phyloP scores from a whole-genome alignment of 1,284 basidiomycete genomes.

The Inonotus hispidus region DNA sequence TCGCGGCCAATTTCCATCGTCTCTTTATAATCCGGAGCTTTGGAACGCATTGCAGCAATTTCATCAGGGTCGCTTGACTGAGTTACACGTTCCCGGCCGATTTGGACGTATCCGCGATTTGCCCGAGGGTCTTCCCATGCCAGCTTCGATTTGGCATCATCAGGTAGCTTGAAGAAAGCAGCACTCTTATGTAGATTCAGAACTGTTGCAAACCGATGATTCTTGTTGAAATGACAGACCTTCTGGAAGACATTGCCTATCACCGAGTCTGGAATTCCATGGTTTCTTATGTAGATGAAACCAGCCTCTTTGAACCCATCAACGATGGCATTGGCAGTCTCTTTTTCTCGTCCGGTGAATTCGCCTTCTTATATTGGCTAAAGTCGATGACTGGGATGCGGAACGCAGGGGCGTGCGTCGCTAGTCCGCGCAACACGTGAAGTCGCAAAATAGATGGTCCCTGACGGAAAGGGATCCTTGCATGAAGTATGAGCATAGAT shows the following conservation, averaged over 20 bases:
- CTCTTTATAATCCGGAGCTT: constrained; percentile 78
- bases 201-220: neutral
- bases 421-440: constrained; percentile 4
- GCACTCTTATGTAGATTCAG: constrained; percentile 45
- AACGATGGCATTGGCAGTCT: constrained; percentile 65
- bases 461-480: neutral
- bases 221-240: constrained; percentile 33
- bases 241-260: constrained; percentile 57
- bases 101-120: constrained; percentile 76
- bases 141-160: constrained; percentile 59
- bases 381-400: constrained; percentile 76
- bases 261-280: constrained; percentile 52
- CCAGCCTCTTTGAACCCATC: constrained; percentile 73
- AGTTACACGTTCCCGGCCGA: constrained; percentile 78
- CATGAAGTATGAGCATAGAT: neutral
- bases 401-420: constrained; percentile 19
- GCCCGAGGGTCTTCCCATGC: constrained; percentile 79
- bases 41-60: constrained; percentile 64
- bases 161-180: constrained; percentile 66
- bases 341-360: constrained; percentile 48
- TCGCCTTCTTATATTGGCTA: constrained; percentile 51
- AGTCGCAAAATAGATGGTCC: neutral
- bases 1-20: constrained; percentile 83
- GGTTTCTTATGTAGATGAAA: constrained; percentile 67
- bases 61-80: constrained; percentile 67